These are phyloP conservation scores for Excoecaria agallocha DNA, from an alignment of 345 rosid species.

Conservation along the genomic window DNA sequence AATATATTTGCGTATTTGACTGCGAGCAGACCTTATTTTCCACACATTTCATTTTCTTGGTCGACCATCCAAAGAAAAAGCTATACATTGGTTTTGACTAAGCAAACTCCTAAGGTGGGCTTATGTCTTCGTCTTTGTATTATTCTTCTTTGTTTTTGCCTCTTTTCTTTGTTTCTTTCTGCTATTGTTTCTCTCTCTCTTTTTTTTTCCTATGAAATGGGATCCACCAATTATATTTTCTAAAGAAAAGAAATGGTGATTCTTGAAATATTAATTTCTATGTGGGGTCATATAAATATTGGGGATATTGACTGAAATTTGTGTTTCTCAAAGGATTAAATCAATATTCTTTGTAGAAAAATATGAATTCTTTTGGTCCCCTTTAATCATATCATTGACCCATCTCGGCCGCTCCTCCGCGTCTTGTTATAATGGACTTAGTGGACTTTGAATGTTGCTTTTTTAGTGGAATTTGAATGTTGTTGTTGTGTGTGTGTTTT, in stretches of 20 bases:
- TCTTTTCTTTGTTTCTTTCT: neutral
- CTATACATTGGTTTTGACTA: constrained; percentile 20
- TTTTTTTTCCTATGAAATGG: neutral
- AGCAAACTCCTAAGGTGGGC: constrained; percentile 24
- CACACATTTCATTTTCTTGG: constrained; percentile 18
- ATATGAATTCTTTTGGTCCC: neutral
- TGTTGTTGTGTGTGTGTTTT: too few species aligned
- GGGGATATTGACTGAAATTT: constrained; percentile 19
- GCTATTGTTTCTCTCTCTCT: too few species aligned
- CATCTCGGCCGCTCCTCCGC: too few species aligned
- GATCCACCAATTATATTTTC: neutral
- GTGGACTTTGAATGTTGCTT: too few species aligned
- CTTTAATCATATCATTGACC: too few species aligned
- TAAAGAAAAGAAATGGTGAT: constrained; percentile 4
- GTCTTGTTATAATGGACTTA: too few species aligned
- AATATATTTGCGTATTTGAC: constrained; percentile 17
- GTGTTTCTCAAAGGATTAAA: neutral
- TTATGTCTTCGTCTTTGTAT: constrained; percentile 19
- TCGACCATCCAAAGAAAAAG: constrained; percentile 58
- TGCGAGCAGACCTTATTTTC: constrained; percentile 25
- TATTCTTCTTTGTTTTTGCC: neutral
- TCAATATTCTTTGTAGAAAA: too few species aligned
- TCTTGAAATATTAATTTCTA: neutral
- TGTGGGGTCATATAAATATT: neutral
- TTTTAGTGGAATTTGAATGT: too few species aligned